These are phyloP conservation scores for Posidonia australis DNA, from an alignment of 106 monocot species.

Conservation along the genomic window DNA sequence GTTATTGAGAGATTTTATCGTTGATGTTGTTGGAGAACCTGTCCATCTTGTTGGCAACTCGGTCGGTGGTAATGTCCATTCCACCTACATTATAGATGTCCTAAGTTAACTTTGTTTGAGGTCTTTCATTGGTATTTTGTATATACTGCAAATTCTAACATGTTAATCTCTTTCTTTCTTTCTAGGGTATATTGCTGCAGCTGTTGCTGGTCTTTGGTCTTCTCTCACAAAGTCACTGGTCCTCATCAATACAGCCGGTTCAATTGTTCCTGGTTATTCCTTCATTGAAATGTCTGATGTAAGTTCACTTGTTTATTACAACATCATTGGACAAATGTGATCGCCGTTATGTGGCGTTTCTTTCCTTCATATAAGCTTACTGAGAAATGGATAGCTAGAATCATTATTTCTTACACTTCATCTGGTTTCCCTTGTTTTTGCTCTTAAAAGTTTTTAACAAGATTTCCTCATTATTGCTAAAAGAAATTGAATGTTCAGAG, in stretches of 20 bases:
- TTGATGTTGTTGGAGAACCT: conserved; percentile 80
- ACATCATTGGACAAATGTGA: background rate
- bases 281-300: conserved; percentile 35
- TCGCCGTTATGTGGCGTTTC: background rate
- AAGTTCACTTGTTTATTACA: conserved; percentile 8
- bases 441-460: too few species aligned
- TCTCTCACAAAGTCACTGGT: conserved; percentile 46
- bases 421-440: too few species aligned
- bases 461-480: too few species aligned
- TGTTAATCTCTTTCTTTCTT: conserved; percentile 3
- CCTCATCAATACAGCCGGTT: conserved; percentile 83
- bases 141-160: background rate
- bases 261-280: conserved; percentile 50
- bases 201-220: conserved; percentile 75
- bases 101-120: background rate
- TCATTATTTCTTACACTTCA: too few species aligned
- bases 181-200: conserved; percentile 68
- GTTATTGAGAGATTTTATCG: conserved; percentile 84
- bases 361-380: background rate
- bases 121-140: background rate
- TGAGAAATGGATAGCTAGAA: background rate
- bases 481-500: too few species aligned
- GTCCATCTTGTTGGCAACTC: conserved; percentile 94
- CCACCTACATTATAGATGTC: background rate
- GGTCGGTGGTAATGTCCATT: conserved; percentile 55